These are phyloP conservation scores for Aspergillus proliferans DNA, from an alignment of 2,329 filamentous ascomycete species.

Conservation along the genomic window DNA sequence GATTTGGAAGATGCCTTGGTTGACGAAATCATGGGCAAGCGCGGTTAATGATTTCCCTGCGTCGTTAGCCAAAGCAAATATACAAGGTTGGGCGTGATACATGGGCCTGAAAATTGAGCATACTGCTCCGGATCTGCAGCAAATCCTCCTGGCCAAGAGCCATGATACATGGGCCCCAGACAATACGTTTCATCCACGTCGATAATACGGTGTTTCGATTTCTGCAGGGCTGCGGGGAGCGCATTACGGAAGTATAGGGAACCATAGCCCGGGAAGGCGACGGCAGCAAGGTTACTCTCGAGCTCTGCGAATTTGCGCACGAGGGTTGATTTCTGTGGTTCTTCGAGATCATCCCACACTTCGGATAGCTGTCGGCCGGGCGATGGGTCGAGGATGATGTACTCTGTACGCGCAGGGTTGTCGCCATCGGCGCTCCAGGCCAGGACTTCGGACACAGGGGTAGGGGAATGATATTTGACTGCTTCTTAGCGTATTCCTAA, in stretches of 20 bases:
- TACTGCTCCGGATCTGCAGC: conserved; percentile 8
- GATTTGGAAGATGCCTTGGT: conserved; percentile 10
- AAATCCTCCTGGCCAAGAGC: conserved; percentile 11
- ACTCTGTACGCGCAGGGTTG: conserved; percentile 28
- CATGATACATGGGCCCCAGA: conserved; percentile 12
- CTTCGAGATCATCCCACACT: conserved; percentile 22
- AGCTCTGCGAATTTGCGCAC: conserved; percentile 20
- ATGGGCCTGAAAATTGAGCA: conserved; percentile 11
- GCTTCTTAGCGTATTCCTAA: neutral
- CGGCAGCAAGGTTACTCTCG: conserved; percentile 19
- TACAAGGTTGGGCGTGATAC: neutral
- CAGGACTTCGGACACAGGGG: conserved; percentile 23
- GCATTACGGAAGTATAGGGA: conserved; percentile 7
- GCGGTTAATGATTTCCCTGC: conserved; percentile 9
- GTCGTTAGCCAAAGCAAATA: neutral
- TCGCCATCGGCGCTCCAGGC: conserved; percentile 19
- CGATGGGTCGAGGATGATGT: conserved; percentile 30
- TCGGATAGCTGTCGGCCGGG: conserved; percentile 20
- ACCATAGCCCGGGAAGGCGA: conserved; percentile 16
- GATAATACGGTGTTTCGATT: conserved; percentile 2
- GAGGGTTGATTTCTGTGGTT: conserved; percentile 17
- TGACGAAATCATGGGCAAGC: conserved; percentile 6
- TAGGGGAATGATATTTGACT: conserved; percentile 13
- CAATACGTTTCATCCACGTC: conserved; percentile 11
- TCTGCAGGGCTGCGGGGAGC: conserved; percentile 1